Evolutionary conservation across 805 yeast genomes (phyloP), one percentile per base, ranked within the genome.

Genomic region (Monosporozyma servazzii): DNA sequence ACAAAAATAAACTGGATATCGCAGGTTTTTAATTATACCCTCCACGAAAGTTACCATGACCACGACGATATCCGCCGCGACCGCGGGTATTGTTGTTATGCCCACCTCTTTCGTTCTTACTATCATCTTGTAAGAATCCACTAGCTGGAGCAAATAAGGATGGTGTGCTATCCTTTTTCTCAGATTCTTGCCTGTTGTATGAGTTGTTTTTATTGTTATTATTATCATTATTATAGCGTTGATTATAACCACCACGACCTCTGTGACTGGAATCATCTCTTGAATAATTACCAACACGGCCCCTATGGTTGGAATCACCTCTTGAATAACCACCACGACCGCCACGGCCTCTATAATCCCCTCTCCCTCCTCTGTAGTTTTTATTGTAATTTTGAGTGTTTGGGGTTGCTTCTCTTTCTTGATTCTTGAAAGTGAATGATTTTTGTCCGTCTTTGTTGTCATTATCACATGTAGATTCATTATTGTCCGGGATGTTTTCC

Each of bases 111-210:
- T 51, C 47, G 20, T 55, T 56, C 41, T 57, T 56, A 30, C 10
- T 49, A 8, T 53, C 51, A 23, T 48, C 53, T 40, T 57, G 51
- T 44, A 65, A 53, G 52, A 65, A 65, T 43, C 68, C 65, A 53
- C 67, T 63, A 21, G 69, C 69, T 41, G 69, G 69, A 49, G 60
- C 61, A 49, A 65, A 65, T 31, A 64, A 51, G 15, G 67, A 63
- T 51, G 58, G 59, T 18, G 54, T 56, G 48, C 58, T 56, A 18
- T 53, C 59, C 20, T 33, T 47, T 9, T 25, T 44, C 10, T 30
- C 33, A 18, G 33, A 33, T 10, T 17, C 27, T 17, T 30, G 46
- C 23, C 45, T 50, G 30, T 37, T 36, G 23, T 48, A 37, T 11
- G 41, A 36, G 42, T 41, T 37, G n/a, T 51, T 42, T 40, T 29